Evolutionary conservation across 257 asterid genomes (phyloP).

Genomic region (Knoxia roxburghii): DNA sequence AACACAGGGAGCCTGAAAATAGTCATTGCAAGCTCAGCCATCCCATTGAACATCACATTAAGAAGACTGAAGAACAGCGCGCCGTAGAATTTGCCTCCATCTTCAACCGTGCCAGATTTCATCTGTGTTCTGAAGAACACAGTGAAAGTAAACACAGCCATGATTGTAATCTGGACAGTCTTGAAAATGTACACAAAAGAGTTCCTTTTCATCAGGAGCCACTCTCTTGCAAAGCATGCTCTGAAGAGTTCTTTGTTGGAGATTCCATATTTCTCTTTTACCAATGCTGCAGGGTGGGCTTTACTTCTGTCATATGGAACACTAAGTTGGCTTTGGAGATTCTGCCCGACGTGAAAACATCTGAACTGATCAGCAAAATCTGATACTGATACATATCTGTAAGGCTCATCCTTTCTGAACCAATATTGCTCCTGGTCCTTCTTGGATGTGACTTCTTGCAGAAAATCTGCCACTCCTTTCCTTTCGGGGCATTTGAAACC

Average conservation of each 20-base stretch:
- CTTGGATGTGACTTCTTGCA: slow-evolving; percentile 89
- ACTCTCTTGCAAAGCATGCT: slow-evolving; percentile 77
- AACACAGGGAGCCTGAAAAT: slow-evolving; percentile 77
- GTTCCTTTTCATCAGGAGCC: slow-evolving; percentile 80
- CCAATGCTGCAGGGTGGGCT: slow-evolving; percentile 94
- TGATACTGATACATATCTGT: slow-evolving; percentile 53
- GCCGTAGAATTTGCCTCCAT: slow-evolving; percentile 74
- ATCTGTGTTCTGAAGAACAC: slow-evolving; percentile 86
- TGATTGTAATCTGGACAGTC: slow-evolving; percentile 78
- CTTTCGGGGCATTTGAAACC: slow-evolving; percentile 94
- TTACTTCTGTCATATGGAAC: slow-evolving; percentile 57
- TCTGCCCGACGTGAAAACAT: slow-evolving; percentile 60
- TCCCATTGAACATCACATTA: slow-evolving; percentile 86
- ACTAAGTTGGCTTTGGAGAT: slow-evolving; percentile 52
- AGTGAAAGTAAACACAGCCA: slow-evolving; percentile 81
- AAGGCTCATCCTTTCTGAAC: slow-evolving; percentile 60
- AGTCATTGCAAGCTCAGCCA: slow-evolving; percentile 76
- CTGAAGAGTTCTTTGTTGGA: slow-evolving; percentile 67
- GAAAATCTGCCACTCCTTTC: slow-evolving; percentile 88
- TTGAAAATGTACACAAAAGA: slow-evolving; percentile 74
- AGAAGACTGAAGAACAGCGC: slow-evolving; percentile 77
- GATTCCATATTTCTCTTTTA: slow-evolving; percentile 68
- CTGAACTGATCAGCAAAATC: slow-evolving; percentile 67
- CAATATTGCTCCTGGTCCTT: slow-evolving; percentile 95
- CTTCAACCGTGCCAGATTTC: slow-evolving; percentile 55